Percentiles rank a stretch among this genome's conserved stretches.
Conservation (phyloP, 371 early-diverging fungal species). For the Apophysomyces ossiformis region DNA sequence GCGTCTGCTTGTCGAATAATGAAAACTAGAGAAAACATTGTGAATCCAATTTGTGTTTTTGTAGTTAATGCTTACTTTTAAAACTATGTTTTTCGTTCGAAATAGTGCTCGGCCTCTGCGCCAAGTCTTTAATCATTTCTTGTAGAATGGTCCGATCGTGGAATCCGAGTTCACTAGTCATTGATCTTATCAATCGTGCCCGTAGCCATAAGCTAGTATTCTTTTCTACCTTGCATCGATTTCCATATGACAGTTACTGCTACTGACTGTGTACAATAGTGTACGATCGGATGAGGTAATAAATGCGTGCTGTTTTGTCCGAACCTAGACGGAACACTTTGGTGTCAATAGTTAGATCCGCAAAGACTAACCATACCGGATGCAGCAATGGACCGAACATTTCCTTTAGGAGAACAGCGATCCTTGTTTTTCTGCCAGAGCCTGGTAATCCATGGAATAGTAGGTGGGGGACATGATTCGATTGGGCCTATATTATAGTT, state of each 20-base stretch:
- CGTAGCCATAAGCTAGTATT: neutral
- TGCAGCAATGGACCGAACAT: conserved; percentile 92
- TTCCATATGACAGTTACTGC: conserved; percentile 93
- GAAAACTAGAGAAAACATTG: conserved; percentile 66
- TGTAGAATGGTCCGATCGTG: conserved; percentile 98
- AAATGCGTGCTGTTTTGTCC: conserved; percentile 86
- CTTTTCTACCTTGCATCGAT: conserved; percentile 84
- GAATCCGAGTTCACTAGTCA: conserved; percentile 84
- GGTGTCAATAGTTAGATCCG: neutral
- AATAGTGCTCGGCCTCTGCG: conserved; percentile 96
- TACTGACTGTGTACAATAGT: conserved; percentile 81
- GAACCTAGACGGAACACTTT: conserved; percentile 60
- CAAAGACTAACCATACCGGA: conserved; percentile 60
- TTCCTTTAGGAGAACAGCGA: conserved; percentile 83
- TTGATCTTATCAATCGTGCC: neutral
- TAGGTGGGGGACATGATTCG: conserved; percentile 93
- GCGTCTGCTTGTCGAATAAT: conserved; percentile 97
- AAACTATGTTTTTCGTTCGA: conserved; percentile 78
- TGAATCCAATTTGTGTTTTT: conserved; percentile 2
- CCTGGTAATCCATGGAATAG: conserved; percentile 97
- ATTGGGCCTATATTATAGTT: conserved; percentile 56
- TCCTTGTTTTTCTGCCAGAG: conserved; percentile 97
- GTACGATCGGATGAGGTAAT: conserved; percentile 85
- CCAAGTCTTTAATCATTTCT: conserved; percentile 97
- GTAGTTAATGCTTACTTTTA: conserved; percentile 66